Conservation (phyloP, 345 rosid genomes). For the Hypericum perforatum region DNA sequence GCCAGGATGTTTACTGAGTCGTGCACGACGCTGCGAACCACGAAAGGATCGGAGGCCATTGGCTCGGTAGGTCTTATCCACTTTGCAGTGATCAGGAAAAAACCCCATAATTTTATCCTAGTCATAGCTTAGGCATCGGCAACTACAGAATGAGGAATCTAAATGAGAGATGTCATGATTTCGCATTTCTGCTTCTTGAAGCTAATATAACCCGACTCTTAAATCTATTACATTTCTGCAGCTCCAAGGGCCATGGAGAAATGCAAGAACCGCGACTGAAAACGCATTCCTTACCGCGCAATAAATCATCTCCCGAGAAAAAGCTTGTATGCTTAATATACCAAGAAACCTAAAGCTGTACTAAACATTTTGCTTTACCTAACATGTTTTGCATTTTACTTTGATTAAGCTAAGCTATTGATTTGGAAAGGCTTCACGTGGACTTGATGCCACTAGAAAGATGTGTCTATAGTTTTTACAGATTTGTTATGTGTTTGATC, state of each 20-base stretch:
- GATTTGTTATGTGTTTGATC: too few relatives aligned
- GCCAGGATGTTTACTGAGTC: constrained; percentile 23
- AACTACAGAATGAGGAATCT: too few relatives aligned
- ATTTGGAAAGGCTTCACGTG: too few relatives aligned
- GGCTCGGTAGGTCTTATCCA: constrained; percentile 18
- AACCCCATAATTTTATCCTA: neutral
- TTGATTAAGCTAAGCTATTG: too few relatives aligned
- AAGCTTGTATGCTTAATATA: constrained; percentile 9
- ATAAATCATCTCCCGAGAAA: constrained; percentile 2
- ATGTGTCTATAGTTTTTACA: too few relatives aligned
- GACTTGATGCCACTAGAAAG: too few relatives aligned
- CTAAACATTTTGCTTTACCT: too few relatives aligned
- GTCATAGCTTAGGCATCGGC: too few relatives aligned
- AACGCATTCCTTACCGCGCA: neutral
- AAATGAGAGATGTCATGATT: too few relatives aligned
- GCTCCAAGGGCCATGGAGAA: constrained; percentile 49
- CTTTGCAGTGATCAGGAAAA: neutral
- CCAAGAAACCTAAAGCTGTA: constrained; percentile 5
- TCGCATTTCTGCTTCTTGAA: too few relatives aligned
- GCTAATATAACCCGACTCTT: constrained; percentile 1
- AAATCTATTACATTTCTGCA: constrained; percentile 15
- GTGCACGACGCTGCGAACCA: constrained; percentile 20
- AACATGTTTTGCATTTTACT: too few relatives aligned
- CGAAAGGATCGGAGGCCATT: constrained; percentile 28
- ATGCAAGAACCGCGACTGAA: constrained; percentile 29